Evolutionary conservation across 805 yeast species (phyloP).

Genomic region (Wickerhamiella bombiphila): DNA sequence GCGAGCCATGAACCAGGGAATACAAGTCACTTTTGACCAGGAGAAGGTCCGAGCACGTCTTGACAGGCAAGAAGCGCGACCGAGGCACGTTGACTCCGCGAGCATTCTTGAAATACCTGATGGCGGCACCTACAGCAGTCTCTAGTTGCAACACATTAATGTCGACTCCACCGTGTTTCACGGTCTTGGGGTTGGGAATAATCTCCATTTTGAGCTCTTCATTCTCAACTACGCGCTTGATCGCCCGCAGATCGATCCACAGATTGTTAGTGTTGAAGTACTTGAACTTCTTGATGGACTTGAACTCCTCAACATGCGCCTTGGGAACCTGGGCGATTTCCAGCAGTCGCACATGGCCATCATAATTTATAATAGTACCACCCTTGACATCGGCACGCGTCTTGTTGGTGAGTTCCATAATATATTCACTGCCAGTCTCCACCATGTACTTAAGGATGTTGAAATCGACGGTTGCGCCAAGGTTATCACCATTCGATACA

Average conservation of each 20-base stretch:
- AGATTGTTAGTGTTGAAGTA: conserved; percentile 96
- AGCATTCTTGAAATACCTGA: conserved; percentile 85
- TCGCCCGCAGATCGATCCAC: conserved; percentile 92
- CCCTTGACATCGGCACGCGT: conserved; percentile 99
- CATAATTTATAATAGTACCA: conserved; percentile 94
- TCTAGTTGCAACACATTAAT: conserved; percentile 85
- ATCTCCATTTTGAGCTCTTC: conserved; percentile 80
- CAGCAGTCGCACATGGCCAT: conserved; percentile 82
- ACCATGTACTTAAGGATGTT: conserved; percentile 85
- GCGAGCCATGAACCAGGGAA: conserved; percentile 79
- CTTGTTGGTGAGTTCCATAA: conserved; percentile 97
- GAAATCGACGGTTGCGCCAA: conserved; percentile 95
- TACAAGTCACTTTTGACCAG: conserved; percentile 92
- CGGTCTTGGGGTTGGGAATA: conserved; percentile 84
- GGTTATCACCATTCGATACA: conserved; percentile 95
- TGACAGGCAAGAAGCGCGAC: conserved; percentile 93
- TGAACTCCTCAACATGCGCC: conserved; percentile 95
- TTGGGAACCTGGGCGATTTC: conserved; percentile 98
- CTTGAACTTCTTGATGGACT: conserved; percentile 93
- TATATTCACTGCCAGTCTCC: conserved; percentile 80
- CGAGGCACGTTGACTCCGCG: conserved; percentile 98
- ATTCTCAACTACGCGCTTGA: conserved; percentile 78
- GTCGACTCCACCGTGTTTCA: conserved; percentile 62
- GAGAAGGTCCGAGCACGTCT: conserved; percentile 88
- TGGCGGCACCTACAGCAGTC: conserved; percentile 99